These are phyloP conservation scores for Neoboletus brunneissimus DNA, from an alignment of 768 basidiomycete species.

Conservation along the genomic window DNA sequence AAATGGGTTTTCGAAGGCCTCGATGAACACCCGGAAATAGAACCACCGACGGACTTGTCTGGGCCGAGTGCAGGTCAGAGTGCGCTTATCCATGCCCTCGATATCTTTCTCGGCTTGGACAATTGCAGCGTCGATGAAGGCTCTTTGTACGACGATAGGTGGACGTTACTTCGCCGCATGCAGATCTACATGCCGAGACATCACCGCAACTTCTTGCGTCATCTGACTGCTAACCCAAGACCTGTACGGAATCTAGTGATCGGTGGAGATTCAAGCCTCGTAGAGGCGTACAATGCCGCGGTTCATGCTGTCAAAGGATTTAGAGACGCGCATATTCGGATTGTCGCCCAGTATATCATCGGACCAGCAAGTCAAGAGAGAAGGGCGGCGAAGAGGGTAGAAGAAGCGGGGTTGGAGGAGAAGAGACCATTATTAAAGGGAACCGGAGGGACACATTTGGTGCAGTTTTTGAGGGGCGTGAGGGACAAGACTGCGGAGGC, in stretches of 20 bases:
- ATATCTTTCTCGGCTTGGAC: constrained; percentile 70
- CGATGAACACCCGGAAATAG: constrained; percentile 42
- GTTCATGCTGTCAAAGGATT: constrained; percentile 67
- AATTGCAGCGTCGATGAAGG: constrained; percentile 31
- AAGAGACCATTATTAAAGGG: constrained; percentile 47
- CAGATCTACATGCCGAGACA: constrained; percentile 79
- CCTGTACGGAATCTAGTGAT: constrained; percentile 57
- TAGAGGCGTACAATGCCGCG: constrained; percentile 61
- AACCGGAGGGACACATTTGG: constrained; percentile 77
- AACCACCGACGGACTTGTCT: constrained; percentile 53
- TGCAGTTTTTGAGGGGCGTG: constrained; percentile 71
- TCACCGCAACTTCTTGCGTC: constrained; percentile 73
- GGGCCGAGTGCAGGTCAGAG: constrained; percentile 86
- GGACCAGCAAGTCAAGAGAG: constrained; percentile 49
- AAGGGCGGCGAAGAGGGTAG: not conserved
- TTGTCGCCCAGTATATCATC: constrained; percentile 73
- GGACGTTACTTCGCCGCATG: constrained; percentile 67
- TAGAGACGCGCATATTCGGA: constrained; percentile 73
- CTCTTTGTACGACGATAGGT: constrained; percentile 11
- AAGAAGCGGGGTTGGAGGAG: constrained; percentile 19
- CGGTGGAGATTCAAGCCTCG: constrained; percentile 30
- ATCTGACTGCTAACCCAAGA: constrained; percentile 58
- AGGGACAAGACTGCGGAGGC: constrained; percentile 63
- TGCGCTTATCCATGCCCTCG: constrained; percentile 69
- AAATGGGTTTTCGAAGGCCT: constrained; percentile 63